Percentiles rank a stretch among this genome's conserved stretches.
phyloP scores from a whole-genome alignment of 2,329 filamentous ascomycete genomes.

The Stagonosporopsis rhizophila region DNA sequence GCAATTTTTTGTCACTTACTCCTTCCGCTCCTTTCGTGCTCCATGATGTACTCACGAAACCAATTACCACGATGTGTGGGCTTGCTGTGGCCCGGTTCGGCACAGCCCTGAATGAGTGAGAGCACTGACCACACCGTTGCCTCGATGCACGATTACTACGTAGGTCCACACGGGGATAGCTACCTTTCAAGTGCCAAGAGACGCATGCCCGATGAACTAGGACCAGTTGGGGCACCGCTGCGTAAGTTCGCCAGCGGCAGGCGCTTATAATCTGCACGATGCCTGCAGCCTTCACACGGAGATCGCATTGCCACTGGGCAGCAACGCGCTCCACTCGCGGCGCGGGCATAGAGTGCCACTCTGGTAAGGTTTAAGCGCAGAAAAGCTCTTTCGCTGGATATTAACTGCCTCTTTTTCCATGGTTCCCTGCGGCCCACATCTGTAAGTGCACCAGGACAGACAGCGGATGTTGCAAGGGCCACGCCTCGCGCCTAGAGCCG shows the following conservation, averaged over 20 bases:
- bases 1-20: neutral
- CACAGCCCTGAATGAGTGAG: conserved; percentile 10
- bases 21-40: neutral
- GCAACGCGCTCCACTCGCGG: conserved; percentile 31
- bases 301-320: conserved; percentile 24
- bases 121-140: conserved; percentile 32
- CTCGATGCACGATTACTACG: conserved; percentile 26
- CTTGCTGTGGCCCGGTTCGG: neutral
- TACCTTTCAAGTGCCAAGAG: conserved; percentile 23
- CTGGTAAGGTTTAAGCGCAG: conserved; percentile 39
- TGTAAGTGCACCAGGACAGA: conserved; percentile 16
- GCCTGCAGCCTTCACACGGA: conserved; percentile 25
- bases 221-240: conserved; percentile 16
- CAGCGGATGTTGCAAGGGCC: conserved; percentile 30
- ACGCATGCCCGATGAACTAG: conserved; percentile 22
- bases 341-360: conserved; percentile 30
- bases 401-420: conserved; percentile 23
- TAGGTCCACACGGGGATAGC: conserved; percentile 23
- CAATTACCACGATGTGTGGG: neutral
- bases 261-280: conserved; percentile 30
- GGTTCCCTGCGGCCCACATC: conserved; percentile 23
- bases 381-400: conserved; percentile 32
- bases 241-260: conserved; percentile 26
- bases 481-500: conserved; percentile 20
- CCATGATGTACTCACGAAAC: too few species aligned